These are phyloP conservation scores for Massariosphaeria phaeospora DNA, from an alignment of 495 filamentous ascomycete species.

Conservation along the genomic window DNA sequence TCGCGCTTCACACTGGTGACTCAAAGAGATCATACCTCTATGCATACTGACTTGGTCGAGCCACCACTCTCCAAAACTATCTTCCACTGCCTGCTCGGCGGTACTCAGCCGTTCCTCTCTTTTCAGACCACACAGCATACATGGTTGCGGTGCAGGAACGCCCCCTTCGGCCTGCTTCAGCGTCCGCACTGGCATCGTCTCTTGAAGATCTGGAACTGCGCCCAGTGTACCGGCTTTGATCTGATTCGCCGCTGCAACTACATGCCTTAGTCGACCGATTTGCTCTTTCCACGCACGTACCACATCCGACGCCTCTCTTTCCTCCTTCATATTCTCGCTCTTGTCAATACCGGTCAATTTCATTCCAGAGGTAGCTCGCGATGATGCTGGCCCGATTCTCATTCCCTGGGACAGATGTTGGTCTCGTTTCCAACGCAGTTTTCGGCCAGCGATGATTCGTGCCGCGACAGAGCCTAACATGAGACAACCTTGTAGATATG, in stretches of 20 bases:
- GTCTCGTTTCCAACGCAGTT: conserved; percentile 85
- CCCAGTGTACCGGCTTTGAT: conserved; percentile 37
- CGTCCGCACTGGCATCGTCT: conserved; percentile 56
- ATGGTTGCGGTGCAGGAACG: conserved; percentile 66
- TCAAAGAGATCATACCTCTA: conserved; percentile 22
- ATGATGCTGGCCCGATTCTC: conserved; percentile 69
- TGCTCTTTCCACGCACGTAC: conserved; percentile 66
- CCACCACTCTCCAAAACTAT: conserved; percentile 97
- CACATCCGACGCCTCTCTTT: conserved; percentile 78
- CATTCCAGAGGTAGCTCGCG: conserved; percentile 62
- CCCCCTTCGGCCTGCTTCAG: conserved; percentile 55
- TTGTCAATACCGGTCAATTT: conserved; percentile 80
- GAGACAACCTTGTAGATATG: conserved; percentile 48
- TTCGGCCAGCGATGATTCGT: conserved; percentile 79
- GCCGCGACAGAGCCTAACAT: conserved; percentile 58
- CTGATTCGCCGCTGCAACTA: conserved; percentile 48
- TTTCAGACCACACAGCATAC: conserved; percentile 82
- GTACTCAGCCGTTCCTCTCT: conserved; percentile 73
- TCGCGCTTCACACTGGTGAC: not conserved
- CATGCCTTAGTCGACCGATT: conserved; percentile 57
- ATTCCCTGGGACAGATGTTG: conserved; percentile 78
- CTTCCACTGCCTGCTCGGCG: conserved; percentile 72
- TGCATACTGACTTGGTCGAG: conserved; percentile 68
- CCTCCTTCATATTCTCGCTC: conserved; percentile 73
- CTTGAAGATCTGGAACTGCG: conserved; percentile 62